Base-by-base conservation (phyloP, 768 basidiomycete species). In the Kwoniella bestiolae region DNA sequence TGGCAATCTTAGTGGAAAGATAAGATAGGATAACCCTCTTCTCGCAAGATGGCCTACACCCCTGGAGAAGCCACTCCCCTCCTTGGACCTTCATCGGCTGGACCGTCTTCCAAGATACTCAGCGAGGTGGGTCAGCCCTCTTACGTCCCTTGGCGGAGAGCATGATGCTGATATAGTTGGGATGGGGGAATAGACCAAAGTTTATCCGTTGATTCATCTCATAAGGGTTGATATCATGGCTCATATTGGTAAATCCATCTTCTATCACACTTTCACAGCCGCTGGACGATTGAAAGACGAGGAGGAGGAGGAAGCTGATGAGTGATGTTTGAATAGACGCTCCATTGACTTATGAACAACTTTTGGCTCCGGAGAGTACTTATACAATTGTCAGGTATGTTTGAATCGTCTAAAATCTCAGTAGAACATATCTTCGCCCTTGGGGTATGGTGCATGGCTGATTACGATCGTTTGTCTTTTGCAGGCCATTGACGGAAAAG, bases 351-450 rank as follows among this genome's bases (percentile, higher is more conserved):
- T 88, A 89, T 67, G 91, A 92, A 16, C 80, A 94, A 89, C 83
- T 96, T 49, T 86, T 85, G 1, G 88, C 89, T 1, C 91, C 94
- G 1, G 94, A 97, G 78, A 85, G 94, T 35, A 92, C 90, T 1
- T 96, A 96, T 78, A 90, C 91, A 1, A 88, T 97, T 67, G 85
- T 95, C 18, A 60, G 80, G 81, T 79, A n/a, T 50, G 75, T 60
- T 29, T 18, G 11, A 9, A 25, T 25, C n/a, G n/a, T 18, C 51
- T 29, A 26, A 35, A 31, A 32, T 35, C 6, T 8, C 12, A 25
- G 5, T 47, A 5, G 28, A 60, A 11, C 11, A 46, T 45, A 9
- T 21, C n/a, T 29, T 25, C 12, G 11, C 46, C 26, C 9, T 47
- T 9, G 21, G 23, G 23, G 23, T 31, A 4, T 28, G 12, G 12